Evolutionary conservation across 179 eudicot genomes (phyloP), one percentile per base, ranked within the genome.

Genomic region (Nepenthes alata): DNA sequence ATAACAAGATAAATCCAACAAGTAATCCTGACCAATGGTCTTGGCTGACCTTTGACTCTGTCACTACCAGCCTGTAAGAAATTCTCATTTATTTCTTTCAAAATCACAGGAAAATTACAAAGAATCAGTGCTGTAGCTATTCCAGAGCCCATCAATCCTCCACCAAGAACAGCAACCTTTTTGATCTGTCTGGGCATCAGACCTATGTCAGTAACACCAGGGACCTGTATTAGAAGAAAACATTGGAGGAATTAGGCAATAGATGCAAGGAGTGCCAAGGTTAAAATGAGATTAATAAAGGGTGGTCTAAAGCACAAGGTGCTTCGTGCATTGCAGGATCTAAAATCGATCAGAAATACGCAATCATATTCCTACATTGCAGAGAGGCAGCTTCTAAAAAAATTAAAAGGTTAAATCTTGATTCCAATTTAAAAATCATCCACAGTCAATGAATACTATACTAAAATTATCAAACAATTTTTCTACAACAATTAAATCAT

Each of bases 141-240:
- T 58, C 98, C 98, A 58, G 98, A 91, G 52, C 98, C 98, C 98
- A 91, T 91, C 68, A 89, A 76, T 41, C 98, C 98, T 57, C 98
- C 98, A 63, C 98, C 98, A 59, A 93, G 80, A 60, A 91, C 73
- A 67, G 96, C 96, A 65, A 91, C 93, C 78, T 83, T 91, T 13
- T 76, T 79, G 63, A 91, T 80, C 53, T 58, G 61, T 74, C 96
- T 86, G 45, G 98, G 87, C 54, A 62, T 73, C 68, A 91, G 76
- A 58, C 96, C 95, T 70, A 69, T 67, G 78, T 89, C 95, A 35
- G 88, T 89, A 67, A 91, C 80, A 53, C 91, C 89, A 55, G 95
- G 96, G 60, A 91, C 88, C 96, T 91, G 85, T 66, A 37, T 55
- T 11, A 35, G 57, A 12, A 59, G 55, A 56, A 5, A 25, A 49